Evolutionary conservation across 1,284 basidiomycete genomes (phyloP).

Genomic region (Volvariella volvacea): DNA sequence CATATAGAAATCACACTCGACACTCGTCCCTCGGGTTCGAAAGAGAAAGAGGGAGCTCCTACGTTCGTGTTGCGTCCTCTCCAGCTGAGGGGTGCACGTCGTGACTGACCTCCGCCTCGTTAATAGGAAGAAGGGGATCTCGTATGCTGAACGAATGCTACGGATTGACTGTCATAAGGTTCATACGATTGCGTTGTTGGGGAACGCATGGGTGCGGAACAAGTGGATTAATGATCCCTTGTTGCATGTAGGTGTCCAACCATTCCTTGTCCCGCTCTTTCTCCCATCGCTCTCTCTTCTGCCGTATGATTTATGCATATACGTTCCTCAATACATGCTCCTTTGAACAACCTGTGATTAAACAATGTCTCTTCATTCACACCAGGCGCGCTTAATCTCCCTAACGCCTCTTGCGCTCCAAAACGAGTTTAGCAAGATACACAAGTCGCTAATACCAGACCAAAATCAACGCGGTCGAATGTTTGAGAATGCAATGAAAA

Average conservation of each 20-base stretch:
- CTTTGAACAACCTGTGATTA: no score
- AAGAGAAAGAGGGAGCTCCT: constrained; percentile 25
- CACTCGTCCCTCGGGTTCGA: constrained; percentile 27
- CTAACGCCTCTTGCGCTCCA: constrained; percentile 76
- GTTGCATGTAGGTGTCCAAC: constrained; percentile 57
- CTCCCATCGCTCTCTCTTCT: background rate
- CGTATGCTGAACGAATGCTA: constrained; percentile 59
- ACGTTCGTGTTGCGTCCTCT: constrained; percentile 5
- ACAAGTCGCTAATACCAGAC: constrained; percentile 80
- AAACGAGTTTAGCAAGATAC: constrained; percentile 72
- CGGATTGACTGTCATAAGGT: constrained; percentile 82
- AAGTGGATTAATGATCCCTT: constrained; percentile 79
- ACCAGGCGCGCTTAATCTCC: constrained; percentile 84
- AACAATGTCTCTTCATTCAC: constrained; percentile 10
- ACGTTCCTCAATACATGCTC: no score
- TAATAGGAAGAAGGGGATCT: constrained; percentile 43
- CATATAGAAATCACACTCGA: constrained; percentile 58
- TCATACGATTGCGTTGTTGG: constrained; percentile 77
- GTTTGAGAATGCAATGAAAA: constrained; percentile 75
- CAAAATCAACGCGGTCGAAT: constrained; percentile 73
- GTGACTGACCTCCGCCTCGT: background rate
- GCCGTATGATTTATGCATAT: no score
- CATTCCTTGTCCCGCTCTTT: background rate
- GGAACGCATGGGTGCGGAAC: constrained; percentile 75
- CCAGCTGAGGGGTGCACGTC: background rate